Evolutionary conservation across 2,329 filamentous ascomycete species (phyloP).

Genomic region (Fusarium sterilihyphosum): DNA sequence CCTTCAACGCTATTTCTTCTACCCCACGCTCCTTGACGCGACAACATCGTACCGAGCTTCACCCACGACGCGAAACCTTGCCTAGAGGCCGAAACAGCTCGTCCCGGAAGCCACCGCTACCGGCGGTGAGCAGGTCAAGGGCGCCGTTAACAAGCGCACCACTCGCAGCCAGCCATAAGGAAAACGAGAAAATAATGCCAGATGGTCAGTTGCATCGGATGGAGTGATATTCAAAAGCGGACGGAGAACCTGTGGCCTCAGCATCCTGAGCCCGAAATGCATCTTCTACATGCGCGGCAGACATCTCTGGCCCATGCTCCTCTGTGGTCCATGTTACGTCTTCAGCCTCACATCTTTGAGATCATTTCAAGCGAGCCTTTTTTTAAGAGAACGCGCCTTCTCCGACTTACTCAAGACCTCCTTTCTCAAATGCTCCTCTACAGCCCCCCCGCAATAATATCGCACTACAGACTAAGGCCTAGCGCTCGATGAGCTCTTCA

Average conservation of each 20-base stretch:
- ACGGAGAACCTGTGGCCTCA: neutral
- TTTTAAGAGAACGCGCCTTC: neutral
- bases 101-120: constrained; percentile 62
- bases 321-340: neutral
- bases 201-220: neutral
- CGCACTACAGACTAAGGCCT: neutral
- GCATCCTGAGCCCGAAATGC: neutral
- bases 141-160: too few relatives aligned
- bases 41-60: neutral
- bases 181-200: neutral
- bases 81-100: neutral
- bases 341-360: neutral
- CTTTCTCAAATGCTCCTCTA: neutral
- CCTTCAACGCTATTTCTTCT: accelerated
- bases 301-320: neutral
- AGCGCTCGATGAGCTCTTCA: neutral
- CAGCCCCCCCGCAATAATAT: neutral
- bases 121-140: constrained; percentile 79
- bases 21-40: neutral
- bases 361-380: neutral
- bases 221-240: constrained; percentile 9
- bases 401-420: neutral
- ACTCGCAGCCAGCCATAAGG: constrained; percentile 65
- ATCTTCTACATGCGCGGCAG: accelerated
- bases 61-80: neutral